Conservation (phyloP, 2,329 filamentous ascomycete genomes). For the Massarina eburnea region DNA sequence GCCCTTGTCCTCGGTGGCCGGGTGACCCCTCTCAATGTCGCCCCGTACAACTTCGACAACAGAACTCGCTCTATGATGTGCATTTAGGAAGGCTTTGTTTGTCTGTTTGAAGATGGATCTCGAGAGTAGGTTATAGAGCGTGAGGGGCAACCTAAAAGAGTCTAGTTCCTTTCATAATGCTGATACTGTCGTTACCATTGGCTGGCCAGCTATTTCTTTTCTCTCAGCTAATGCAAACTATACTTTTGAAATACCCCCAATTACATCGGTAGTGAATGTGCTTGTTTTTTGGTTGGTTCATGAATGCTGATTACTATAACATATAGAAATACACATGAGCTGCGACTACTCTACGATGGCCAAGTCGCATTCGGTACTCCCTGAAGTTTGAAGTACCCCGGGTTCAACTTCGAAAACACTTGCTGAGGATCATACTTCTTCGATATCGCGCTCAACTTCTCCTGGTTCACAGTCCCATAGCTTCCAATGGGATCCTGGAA, state of each 20-base stretch:
- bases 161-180: background rate
- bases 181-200: background rate
- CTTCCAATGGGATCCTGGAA: slow-evolving; percentile 46
- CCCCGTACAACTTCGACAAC: background rate
- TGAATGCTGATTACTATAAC: too few species aligned
- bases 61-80: background rate
- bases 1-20: background rate
- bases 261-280: too few species aligned
- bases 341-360: background rate
- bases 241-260: background rate
- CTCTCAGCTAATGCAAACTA: too few species aligned
- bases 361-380: slow-evolving; percentile 5
- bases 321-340: background rate
- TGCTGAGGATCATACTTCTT: slow-evolving; percentile 44
- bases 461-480: slow-evolving; percentile 45
- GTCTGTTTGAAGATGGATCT: background rate
- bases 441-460: slow-evolving; percentile 36
- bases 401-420: slow-evolving; percentile 46
- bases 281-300: too few species aligned
- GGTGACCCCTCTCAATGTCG: background rate
- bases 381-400: slow-evolving; percentile 49
- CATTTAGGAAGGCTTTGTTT: background rate
- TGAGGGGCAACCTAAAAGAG: background rate
- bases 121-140: background rate
- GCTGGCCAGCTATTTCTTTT: background rate